A percentile compares a stretch with the other conserved stretches of the same genome.
phyloP scores from a whole-genome alignment of 2,329 filamentous ascomycete genomes.

The Chaetoscypha palmicola region DNA sequence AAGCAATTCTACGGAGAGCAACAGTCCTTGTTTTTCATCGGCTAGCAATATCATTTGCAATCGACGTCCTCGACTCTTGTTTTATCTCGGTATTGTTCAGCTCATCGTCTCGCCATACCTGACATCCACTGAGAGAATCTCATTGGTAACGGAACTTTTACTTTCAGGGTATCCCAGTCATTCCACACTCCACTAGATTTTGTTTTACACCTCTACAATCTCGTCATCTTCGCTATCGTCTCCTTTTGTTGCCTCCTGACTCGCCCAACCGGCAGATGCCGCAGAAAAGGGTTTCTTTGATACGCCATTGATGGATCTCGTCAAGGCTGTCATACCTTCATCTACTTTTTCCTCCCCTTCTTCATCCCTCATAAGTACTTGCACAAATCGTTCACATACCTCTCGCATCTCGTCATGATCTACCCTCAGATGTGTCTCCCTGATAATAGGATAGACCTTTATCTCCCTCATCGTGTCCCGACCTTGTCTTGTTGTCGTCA shows the following conservation, averaged over 20 bases:
- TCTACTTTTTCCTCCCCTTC: conserved; percentile 28
- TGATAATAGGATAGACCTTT: conserved; percentile 81
- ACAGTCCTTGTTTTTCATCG: background rate
- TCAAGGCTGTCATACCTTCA: conserved; percentile 25
- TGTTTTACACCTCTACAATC: conserved; percentile 30
- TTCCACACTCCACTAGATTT: too few species aligned
- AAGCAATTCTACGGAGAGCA: background rate
- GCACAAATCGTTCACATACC: conserved; percentile 81
- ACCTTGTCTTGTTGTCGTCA: conserved; percentile 71
- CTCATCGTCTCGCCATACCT: too few species aligned
- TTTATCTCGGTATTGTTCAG: too few species aligned
- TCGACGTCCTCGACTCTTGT: too few species aligned
- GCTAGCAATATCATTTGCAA: too few species aligned
- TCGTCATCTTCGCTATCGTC: conserved; percentile 28
- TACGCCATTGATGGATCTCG: conserved; percentile 7
- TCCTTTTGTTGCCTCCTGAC: conserved; percentile 16
- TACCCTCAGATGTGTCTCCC: conserved; percentile 75
- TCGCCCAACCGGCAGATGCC: conserved; percentile 14
- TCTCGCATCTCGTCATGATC: conserved; percentile 75
- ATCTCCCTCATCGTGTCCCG: conserved; percentile 67
- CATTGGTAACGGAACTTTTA: too few species aligned
- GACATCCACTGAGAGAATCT: too few species aligned
- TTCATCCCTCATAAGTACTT: conserved; percentile 42
- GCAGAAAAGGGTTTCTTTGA: conserved; percentile 9
- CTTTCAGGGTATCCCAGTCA: too few species aligned